These are phyloP conservation scores for Halophytophthora polymorphica DNA, from an alignment of 352 stramenopile genomes.

Conservation along the genomic window DNA sequence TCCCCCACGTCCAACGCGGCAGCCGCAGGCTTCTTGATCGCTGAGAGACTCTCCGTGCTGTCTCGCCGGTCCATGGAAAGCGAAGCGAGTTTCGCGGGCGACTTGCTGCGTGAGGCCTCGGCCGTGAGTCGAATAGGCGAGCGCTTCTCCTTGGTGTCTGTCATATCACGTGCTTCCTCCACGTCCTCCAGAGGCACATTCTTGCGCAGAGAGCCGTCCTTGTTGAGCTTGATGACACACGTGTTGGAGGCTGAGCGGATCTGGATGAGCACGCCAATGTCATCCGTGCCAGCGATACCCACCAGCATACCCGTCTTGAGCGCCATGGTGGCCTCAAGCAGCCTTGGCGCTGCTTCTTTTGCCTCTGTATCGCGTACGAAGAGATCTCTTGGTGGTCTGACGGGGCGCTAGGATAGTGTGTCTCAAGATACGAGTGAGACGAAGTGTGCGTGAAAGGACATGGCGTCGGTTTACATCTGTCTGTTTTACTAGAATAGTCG, in stretches of 20 bases:
- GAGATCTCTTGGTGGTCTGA: no score
- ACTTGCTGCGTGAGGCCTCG: constrained; percentile 9
- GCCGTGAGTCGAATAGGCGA: constrained; percentile 44
- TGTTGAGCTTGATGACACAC: constrained; percentile 66
- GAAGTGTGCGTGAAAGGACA: no score
- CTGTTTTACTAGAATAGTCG: neutral
- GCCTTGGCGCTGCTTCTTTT: neutral
- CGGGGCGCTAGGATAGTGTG: no score
- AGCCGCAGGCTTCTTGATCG: neutral
- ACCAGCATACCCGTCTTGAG: constrained; percentile 62
- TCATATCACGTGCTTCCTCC: constrained; percentile 39
- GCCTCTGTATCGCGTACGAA: no score
- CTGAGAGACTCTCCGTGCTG: constrained; percentile 10
- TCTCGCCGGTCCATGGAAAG: constrained; percentile 9
- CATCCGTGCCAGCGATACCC: constrained; percentile 42
- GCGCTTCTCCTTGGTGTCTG: constrained; percentile 32
- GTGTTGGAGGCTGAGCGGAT: constrained; percentile 56
- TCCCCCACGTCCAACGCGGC: constrained; percentile 14
- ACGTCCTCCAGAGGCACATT: constrained; percentile 66
- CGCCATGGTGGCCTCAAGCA: constrained; percentile 19
- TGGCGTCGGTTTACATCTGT: no score
- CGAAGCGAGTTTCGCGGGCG: constrained; percentile 16
- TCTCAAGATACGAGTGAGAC: no score
- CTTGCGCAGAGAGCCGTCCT: constrained; percentile 8
- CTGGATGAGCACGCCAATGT: constrained; percentile 62